These are phyloP conservation scores for Ogataea allantospora DNA, from an alignment of 805 yeast species.

Conservation along the genomic window DNA sequence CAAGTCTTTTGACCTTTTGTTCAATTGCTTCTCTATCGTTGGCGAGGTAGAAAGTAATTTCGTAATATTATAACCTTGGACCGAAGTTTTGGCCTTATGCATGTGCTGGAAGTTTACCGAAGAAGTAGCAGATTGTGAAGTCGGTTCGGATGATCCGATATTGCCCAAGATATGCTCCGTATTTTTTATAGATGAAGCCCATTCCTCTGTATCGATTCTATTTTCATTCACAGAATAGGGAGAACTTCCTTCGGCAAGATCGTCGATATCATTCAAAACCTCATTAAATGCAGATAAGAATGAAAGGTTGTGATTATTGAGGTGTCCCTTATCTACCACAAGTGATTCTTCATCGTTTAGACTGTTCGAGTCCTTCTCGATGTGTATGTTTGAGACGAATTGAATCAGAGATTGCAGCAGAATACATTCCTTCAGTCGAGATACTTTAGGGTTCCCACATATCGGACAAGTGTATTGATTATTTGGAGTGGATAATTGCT, in stretches of 20 bases:
- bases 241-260: not conserved
- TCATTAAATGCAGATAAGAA: conserved; percentile 38
- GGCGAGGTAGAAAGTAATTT: conserved; percentile 25
- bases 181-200: conserved; percentile 24
- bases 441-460: conserved; percentile 28
- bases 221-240: conserved; percentile 2
- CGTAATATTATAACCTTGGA: conserved; percentile 24
- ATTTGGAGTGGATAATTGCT: conserved; percentile 19
- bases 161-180: conserved; percentile 19
- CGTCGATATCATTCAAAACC: conserved; percentile 31
- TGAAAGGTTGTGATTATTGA: conserved; percentile 20
- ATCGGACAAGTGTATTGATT: conserved; percentile 36
- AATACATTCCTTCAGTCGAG: conserved; percentile 33
- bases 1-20: conserved; percentile 3
- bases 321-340: conserved; percentile 6
- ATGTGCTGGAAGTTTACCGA: conserved; percentile 20
- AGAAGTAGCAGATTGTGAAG: conserved; percentile 20
- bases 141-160: conserved; percentile 14
- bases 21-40: conserved; percentile 15
- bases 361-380: not conserved
- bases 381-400: conserved; percentile 8
- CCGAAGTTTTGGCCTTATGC: conserved; percentile 20
- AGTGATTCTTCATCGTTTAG: conserved; percentile 3
- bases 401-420: conserved; percentile 32
- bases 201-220: conserved; percentile 20